Conservation (phyloP, 2,329 filamentous ascomycete genomes). For the Ramularia collo-cygni region DNA sequence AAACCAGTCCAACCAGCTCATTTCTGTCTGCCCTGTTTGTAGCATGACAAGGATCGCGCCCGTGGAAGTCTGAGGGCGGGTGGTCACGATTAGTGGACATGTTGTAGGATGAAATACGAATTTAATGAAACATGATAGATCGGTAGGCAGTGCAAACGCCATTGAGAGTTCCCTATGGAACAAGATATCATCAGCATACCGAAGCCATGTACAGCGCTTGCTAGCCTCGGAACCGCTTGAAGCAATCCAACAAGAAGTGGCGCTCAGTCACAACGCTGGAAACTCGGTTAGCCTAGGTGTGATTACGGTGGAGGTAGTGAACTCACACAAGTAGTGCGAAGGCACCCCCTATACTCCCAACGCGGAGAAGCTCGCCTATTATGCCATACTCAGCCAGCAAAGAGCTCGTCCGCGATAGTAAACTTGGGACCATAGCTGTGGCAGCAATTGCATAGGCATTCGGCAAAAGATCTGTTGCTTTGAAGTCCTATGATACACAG, state of each 20-base stretch:
- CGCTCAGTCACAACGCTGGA: constrained; percentile 5
- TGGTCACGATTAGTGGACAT: no score
- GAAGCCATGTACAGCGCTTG: no score
- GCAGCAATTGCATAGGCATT: constrained; percentile 31
- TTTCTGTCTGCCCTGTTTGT: no score
- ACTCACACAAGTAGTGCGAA: constrained; percentile 35
- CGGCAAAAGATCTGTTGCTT: constrained; percentile 24
- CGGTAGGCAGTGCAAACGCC: no score
- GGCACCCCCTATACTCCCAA: constrained; percentile 31
- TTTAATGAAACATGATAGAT: no score
- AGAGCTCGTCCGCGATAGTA: constrained; percentile 29
- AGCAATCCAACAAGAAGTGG: constrained; percentile 1
- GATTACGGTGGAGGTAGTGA: neutral
- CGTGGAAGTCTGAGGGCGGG: no score
- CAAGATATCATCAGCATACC: no score
- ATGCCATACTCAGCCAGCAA: constrained; percentile 31
- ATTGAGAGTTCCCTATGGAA: no score
- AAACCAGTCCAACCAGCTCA: no score
- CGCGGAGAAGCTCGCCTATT: constrained; percentile 36
- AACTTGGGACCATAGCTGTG: constrained; percentile 31
- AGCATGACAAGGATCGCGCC: no score
- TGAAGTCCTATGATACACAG: constrained; percentile 19
- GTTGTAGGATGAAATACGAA: no score
- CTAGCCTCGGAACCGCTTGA: neutral
- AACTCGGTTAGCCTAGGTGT: neutral